Evolutionary conservation across 2,329 filamentous ascomycete genomes (phyloP).

Genomic region (Fusarium transvaalense): DNA sequence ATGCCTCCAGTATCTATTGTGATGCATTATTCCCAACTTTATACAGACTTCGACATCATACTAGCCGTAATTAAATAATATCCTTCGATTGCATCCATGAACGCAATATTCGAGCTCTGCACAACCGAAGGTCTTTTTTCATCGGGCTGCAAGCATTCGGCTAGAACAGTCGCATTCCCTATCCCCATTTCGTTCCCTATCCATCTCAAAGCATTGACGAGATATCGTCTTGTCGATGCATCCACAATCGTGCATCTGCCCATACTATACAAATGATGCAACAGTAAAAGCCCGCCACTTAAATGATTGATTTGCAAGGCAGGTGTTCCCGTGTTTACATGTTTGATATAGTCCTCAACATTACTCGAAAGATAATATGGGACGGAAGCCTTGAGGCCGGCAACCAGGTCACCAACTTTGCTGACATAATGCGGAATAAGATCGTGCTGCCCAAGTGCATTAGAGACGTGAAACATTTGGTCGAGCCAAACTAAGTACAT

Average conservation of each 20-base stretch:
- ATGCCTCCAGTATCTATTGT: neutral
- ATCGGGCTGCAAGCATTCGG: neutral
- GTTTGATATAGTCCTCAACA: neutral
- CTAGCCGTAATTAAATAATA: slow-evolving; percentile 21
- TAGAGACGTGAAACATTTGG: slow-evolving; percentile 9
- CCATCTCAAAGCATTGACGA: slow-evolving; percentile 1
- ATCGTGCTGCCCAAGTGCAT: neutral
- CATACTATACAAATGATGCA: slow-evolving; percentile 10
- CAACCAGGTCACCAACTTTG: neutral
- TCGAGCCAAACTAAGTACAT: slow-evolving; percentile 15
- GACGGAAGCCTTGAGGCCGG: slow-evolving; percentile 6
- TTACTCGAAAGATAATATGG: slow-evolving; percentile 11
- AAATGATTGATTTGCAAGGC: neutral
- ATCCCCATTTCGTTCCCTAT: slow-evolving; percentile 17
- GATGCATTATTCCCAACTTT: neutral
- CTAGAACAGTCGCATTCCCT: slow-evolving; percentile 4
- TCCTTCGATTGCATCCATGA: slow-evolving; percentile 21
- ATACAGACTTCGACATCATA: slow-evolving; percentile 15
- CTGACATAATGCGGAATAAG: neutral
- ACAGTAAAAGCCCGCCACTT: neutral
- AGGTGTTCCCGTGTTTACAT: neutral
- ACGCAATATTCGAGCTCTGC: slow-evolving; percentile 4
- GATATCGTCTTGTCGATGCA: neutral
- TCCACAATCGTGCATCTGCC: slow-evolving; percentile 12
- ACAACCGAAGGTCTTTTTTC: slow-evolving; percentile 9